Evolutionary conservation across 1,139 yeast genomes (phyloP).

Genomic region (Blastobotrys buckinghamii): DNA sequence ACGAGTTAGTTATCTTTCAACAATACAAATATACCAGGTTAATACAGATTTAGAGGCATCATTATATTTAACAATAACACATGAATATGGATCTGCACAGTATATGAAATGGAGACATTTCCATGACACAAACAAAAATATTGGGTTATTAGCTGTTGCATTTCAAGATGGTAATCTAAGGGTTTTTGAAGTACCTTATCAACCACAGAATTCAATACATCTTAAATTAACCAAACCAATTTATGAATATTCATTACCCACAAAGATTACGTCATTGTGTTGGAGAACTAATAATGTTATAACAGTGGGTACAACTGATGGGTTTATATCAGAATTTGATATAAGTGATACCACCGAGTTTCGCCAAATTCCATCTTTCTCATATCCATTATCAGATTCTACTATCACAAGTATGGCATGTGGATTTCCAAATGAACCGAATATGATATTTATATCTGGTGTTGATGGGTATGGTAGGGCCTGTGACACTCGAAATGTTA

Average conservation of each 20-base stretch:
- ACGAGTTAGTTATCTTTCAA: slow-evolving; percentile 18
- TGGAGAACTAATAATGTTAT: slow-evolving; percentile 47
- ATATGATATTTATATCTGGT: slow-evolving; percentile 43
- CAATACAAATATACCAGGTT: slow-evolving; percentile 22
- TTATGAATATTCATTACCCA: slow-evolving; percentile 26
- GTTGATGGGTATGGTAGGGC: slow-evolving; percentile 41
- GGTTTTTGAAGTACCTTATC: slow-evolving; percentile 37
- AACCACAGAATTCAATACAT: slow-evolving; percentile 15
- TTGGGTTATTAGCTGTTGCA: slow-evolving; percentile 46
- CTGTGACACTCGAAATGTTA: slow-evolving; percentile 41
- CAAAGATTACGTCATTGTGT: slow-evolving; percentile 48
- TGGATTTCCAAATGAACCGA: slow-evolving; percentile 38
- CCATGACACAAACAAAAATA: slow-evolving; percentile 13
- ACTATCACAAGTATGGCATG: slow-evolving; percentile 44
- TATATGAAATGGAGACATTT: slow-evolving; percentile 49
- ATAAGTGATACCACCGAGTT: slow-evolving; percentile 27
- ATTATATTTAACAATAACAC: slow-evolving; percentile 35
- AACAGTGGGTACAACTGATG: slow-evolving; percentile 60
- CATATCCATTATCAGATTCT: slow-evolving; percentile 44
- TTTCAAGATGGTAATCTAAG: slow-evolving; percentile 62
- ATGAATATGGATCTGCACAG: slow-evolving; percentile 51
- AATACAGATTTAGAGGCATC: slow-evolving; percentile 8
- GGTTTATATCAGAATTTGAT: slow-evolving; percentile 60
- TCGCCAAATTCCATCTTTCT: slow-evolving; percentile 42
- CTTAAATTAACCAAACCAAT: slow-evolving; percentile 33